phyloP scores from a whole-genome alignment of 1,284 basidiomycete species.

The Naganishia albida region DNA sequence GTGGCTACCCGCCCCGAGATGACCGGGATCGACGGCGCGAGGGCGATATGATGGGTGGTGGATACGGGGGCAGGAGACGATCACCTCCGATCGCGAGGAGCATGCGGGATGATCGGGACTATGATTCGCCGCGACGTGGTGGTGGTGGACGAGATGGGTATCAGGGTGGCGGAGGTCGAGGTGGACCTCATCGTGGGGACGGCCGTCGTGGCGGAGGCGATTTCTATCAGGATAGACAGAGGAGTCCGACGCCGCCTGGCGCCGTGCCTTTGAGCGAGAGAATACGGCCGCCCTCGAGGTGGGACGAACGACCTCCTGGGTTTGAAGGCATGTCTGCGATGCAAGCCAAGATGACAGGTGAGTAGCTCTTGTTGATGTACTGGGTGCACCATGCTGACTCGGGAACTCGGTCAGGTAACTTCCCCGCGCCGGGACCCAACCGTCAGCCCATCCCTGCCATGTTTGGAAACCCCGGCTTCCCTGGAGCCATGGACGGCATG shows the following conservation, averaged over 20 bases:
- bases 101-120: slow-evolving; percentile 33
- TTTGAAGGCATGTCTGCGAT: slow-evolving; percentile 92
- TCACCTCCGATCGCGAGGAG: slow-evolving; percentile 25
- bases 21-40: slow-evolving; percentile 28
- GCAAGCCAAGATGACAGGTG: slow-evolving; percentile 95
- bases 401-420: slow-evolving; percentile 28
- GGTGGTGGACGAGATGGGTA: slow-evolving; percentile 38
- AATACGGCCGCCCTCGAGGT: slow-evolving; percentile 75
- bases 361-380: slow-evolving; percentile 37
- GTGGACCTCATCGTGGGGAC: slow-evolving; percentile 45
- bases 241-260: slow-evolving; percentile 88
- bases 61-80: slow-evolving; percentile 21
- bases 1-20: slow-evolving; percentile 27
- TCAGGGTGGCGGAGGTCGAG: slow-evolving; percentile 43
- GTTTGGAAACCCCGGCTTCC: slow-evolving; percentile 67
- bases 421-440: slow-evolving; percentile 36
- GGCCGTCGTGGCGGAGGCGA: slow-evolving; percentile 60
- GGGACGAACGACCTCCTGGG: slow-evolving; percentile 93
- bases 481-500: slow-evolving; percentile 30
- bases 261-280: slow-evolving; percentile 80
- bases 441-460: slow-evolving; percentile 50
- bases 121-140: slow-evolving; percentile 22
- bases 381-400: neutral
- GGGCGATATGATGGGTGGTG: slow-evolving; percentile 3
- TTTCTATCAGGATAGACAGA: slow-evolving; percentile 64